phyloP scores from a whole-genome alignment of 176 grass and related monocot genomes.

The Avena eriantha region DNA sequence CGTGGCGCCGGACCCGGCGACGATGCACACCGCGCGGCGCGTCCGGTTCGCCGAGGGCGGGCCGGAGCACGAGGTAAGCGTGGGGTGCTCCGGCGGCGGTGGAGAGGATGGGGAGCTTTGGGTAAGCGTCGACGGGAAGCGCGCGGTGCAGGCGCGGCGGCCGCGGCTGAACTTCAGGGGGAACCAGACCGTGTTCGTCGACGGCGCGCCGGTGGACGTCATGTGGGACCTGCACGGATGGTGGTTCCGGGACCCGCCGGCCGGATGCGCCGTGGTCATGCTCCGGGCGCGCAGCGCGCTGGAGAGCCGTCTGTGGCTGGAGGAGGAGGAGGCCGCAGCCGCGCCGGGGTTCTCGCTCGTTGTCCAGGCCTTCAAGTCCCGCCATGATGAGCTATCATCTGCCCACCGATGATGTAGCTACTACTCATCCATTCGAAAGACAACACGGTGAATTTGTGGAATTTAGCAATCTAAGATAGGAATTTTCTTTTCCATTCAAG shows the following conservation, averaged over 20 bases:
- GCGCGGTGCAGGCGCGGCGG: constrained; percentile 64
- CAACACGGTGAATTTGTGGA: background rate
- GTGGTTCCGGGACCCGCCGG: constrained; percentile 59
- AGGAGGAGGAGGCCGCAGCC: constrained; percentile 60
- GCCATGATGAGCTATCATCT: constrained; percentile 37
- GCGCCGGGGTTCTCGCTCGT: constrained; percentile 73
- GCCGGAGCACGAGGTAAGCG: constrained; percentile 78
- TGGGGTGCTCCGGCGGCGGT: constrained; percentile 48
- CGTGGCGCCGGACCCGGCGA: constrained; percentile 33
- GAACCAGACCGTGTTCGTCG: constrained; percentile 95
- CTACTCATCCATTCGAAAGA: background rate
- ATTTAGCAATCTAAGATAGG: background rate
- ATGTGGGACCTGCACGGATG: constrained; percentile 93
- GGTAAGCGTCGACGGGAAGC: constrained; percentile 77
- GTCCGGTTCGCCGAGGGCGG: constrained; percentile 68
- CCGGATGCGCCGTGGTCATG: constrained; percentile 73
- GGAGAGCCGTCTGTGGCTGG: constrained; percentile 92
- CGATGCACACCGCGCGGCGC: constrained; percentile 51
- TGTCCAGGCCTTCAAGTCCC: constrained; percentile 68
- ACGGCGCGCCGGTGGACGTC: constrained; percentile 84
- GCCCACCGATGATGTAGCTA: background rate
- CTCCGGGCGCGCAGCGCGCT: constrained; percentile 75
- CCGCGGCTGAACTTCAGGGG: constrained; percentile 81
- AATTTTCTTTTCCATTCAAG: background rate
- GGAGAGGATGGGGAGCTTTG: constrained; percentile 60